phyloP scores from a whole-genome alignment of 441 rosid species.

The Croton setiger region DNA sequence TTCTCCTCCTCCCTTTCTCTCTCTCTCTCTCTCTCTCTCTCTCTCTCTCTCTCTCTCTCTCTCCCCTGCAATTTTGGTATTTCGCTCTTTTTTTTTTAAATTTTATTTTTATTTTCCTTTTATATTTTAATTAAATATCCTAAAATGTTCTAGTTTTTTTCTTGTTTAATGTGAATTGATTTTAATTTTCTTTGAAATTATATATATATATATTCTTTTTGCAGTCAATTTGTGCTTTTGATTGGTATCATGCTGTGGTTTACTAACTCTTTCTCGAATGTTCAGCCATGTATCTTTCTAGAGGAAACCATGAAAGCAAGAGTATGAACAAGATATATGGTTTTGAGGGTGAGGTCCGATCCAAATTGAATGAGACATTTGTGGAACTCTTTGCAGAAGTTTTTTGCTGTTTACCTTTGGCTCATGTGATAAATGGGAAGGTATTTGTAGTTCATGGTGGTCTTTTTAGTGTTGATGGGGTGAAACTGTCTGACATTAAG shows the following conservation, averaged over 20 bases:
- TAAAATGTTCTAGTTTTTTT: too few species aligned
- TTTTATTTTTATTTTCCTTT: too few species aligned
- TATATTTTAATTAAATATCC: too few species aligned
- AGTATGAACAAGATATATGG: constrained; percentile 99
- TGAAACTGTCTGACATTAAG: constrained; percentile 79
- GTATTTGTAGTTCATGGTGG: constrained; percentile 96
- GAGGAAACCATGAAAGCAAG: constrained; percentile 99
- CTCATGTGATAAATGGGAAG: constrained; percentile 79
- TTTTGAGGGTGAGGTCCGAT: constrained; percentile 95
- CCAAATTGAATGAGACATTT: constrained; percentile 89
- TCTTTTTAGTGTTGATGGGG: constrained; percentile 94
- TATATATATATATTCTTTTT: too few species aligned
- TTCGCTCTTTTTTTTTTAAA: too few species aligned
- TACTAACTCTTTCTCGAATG: constrained; percentile 11
- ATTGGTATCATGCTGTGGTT: not conserved
- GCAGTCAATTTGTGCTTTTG: not conserved
- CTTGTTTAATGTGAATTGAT: too few species aligned
- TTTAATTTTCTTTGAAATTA: too few species aligned
- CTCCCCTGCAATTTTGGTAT: too few species aligned
- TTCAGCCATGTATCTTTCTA: constrained; percentile 85
- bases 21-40: too few species aligned
- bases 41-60: too few species aligned
- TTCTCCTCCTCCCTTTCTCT: too few species aligned
- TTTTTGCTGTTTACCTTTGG: constrained; percentile 91
- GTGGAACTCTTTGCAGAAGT: constrained; percentile 98